Evolutionary conservation across 2,329 filamentous ascomycete genomes (phyloP).

Genomic region (Aureobasidium musti): DNA sequence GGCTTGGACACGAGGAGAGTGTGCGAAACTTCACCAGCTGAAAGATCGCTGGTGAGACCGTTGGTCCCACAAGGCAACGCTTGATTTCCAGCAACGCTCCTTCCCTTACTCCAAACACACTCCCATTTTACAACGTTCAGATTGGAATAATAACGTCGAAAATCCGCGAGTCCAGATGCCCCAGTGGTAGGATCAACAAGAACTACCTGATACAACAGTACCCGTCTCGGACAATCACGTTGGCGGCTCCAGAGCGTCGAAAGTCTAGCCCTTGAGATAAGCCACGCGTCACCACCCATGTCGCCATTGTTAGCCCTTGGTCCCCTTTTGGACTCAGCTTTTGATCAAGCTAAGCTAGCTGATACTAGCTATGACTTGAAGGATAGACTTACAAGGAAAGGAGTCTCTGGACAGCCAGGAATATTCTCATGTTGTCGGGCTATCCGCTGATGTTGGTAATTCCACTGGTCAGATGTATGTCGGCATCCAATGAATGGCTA

Average conservation of each 20-base stretch:
- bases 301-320: constrained; percentile 1
- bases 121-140: neutral
- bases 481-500: too few species aligned
- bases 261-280: constrained; percentile 8
- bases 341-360: neutral
- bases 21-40: too few species aligned
- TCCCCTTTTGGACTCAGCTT: neutral
- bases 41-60: too few species aligned
- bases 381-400: too few species aligned
- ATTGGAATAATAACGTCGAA: constrained; percentile 8
- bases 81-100: neutral
- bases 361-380: neutral
- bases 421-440: too few species aligned
- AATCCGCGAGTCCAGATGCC: neutral
- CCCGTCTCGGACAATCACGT: neutral
- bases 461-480: too few species aligned
- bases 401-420: too few species aligned
- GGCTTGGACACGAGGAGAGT: too few species aligned
- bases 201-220: neutral
- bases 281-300: constrained; percentile 11
- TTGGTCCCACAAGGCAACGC: neutral
- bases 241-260: neutral
- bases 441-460: too few species aligned
- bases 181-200: constrained; percentile 1
- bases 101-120: neutral